Conservation (phyloP, 176 grass and related monocot species). For the Raddia guianensis region DNA sequence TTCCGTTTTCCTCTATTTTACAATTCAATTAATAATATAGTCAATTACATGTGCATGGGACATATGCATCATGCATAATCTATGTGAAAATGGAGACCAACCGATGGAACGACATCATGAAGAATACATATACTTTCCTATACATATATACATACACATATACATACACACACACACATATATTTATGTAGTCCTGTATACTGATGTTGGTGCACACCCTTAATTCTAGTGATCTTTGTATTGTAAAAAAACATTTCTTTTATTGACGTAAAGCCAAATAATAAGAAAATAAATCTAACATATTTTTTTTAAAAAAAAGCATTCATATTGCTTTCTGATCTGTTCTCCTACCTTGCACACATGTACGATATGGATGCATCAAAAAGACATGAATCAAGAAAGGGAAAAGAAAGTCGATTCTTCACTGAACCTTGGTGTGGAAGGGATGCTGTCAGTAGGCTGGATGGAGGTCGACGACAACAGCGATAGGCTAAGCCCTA, state of each 20-base stretch:
- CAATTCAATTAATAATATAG: not conserved
- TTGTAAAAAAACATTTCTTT: not conserved
- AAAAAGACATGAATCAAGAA: not conserved
- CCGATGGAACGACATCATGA: not conserved
- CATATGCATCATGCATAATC: not conserved
- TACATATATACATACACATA: too few relatives aligned
- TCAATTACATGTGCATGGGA: not conserved
- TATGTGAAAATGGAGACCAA: not conserved
- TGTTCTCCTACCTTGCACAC: not conserved
- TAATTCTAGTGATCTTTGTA: not conserved
- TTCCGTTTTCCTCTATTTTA: too few relatives aligned
- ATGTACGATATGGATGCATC: not conserved
- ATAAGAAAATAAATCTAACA: not conserved
- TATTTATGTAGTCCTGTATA: not conserved
- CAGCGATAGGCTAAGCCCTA: slow-evolving; percentile 54
- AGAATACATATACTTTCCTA: not conserved
- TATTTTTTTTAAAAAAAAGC: not conserved
- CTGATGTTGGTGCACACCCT: not conserved
- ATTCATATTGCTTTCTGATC: not conserved
- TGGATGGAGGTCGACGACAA: slow-evolving; percentile 37
- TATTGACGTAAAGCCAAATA: not conserved
- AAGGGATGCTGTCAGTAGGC: slow-evolving; percentile 25
- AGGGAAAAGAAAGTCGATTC: not conserved
- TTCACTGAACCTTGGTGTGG: slow-evolving; percentile 37
- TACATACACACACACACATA: too few relatives aligned